A percentile compares a stretch with the other conserved stretches of the same genome.
phyloP scores from a whole-genome alignment of 164 flowering plant genomes.

The Buxus sempervirens region DNA sequence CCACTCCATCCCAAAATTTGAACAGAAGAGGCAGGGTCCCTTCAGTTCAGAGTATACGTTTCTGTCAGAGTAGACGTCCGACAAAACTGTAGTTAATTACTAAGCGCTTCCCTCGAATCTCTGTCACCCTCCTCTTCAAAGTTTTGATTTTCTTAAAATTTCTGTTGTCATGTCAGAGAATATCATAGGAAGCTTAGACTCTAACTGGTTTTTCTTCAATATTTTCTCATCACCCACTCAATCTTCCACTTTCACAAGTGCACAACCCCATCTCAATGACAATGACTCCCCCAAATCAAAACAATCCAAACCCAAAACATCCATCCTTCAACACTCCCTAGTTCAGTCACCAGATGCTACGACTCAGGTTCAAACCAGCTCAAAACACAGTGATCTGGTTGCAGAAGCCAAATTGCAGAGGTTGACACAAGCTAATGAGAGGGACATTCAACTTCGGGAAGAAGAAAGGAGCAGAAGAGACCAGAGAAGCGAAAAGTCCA shows the following conservation, averaged over 20 bases:
- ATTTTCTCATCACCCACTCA: slow-evolving; percentile 20
- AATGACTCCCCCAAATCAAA: slow-evolving; percentile 11
- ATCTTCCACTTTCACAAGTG: not conserved
- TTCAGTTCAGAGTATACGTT: too few species aligned
- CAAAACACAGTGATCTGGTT: slow-evolving; percentile 10
- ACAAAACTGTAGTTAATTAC: not conserved
- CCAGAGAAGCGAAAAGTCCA: slow-evolving; percentile 6
- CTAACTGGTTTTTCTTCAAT: slow-evolving; percentile 44
- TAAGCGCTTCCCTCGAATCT: not conserved
- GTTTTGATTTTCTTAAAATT: not conserved
- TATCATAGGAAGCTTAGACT: slow-evolving; percentile 32
- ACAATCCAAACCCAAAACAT: slow-evolving; percentile 8
- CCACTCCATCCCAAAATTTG: not conserved
- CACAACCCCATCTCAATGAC: slow-evolving; percentile 10
- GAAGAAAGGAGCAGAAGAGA: slow-evolving; percentile 17
- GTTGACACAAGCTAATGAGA: slow-evolving; percentile 3
- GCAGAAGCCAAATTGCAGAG: too few species aligned
- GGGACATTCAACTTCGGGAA: not conserved
- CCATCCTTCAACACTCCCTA: slow-evolving; percentile 6
- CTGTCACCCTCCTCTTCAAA: not conserved
- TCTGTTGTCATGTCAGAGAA: slow-evolving; percentile 8
- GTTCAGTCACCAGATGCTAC: slow-evolving; percentile 4
- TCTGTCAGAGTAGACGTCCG: not conserved
- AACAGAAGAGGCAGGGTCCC: too few species aligned
- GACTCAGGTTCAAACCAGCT: slow-evolving; percentile 2